Conservation (phyloP, 2,329 filamentous ascomycete genomes). For the Verticillium zaregamsianum region DNA sequence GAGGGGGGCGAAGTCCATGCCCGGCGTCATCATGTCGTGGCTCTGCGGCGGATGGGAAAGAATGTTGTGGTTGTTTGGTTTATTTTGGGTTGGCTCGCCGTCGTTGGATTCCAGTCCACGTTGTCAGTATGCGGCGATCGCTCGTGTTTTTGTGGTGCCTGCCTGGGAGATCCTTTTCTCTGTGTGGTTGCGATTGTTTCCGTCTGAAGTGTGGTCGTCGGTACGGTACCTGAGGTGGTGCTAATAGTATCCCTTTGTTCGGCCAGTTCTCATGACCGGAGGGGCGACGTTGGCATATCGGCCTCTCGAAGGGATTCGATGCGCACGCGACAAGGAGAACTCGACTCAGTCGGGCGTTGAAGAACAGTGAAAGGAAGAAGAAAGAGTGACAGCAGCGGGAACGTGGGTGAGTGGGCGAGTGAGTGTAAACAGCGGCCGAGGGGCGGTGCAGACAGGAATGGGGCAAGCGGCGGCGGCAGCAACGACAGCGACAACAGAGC, state of each 20-base stretch:
- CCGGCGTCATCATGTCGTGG: conserved; percentile 5
- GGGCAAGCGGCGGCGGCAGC: conserved; percentile 7
- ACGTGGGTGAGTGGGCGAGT: not conserved
- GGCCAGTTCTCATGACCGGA: conserved; percentile 12
- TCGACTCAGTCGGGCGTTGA: not conserved
- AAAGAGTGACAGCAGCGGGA: not conserved
- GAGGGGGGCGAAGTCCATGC: conserved; percentile 12
- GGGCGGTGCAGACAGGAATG: conserved; percentile 1
- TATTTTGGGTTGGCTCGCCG: conserved; percentile 6
- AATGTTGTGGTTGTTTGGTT: conserved; percentile 5
- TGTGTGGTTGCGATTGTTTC: conserved; percentile 9
- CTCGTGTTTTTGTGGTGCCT: not conserved
- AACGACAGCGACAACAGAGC: conserved; percentile 7
- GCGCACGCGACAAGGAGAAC: conserved; percentile 5
- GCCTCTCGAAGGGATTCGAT: not conserved
- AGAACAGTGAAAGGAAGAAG: not conserved
- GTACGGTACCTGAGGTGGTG: too few species aligned
- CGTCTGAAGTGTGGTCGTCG: not conserved
- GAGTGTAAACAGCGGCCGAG: not conserved
- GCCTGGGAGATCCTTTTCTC: conserved; percentile 6
- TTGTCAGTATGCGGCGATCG: not conserved
- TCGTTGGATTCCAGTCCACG: conserved; percentile 3
- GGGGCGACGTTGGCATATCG: conserved; percentile 19
- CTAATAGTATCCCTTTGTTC: conserved; percentile 9
- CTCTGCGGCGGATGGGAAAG: conserved; percentile 4